Evolutionary conservation across 208 protist genomes (phyloP).

Genomic region (Lotmaria passim): DNA sequence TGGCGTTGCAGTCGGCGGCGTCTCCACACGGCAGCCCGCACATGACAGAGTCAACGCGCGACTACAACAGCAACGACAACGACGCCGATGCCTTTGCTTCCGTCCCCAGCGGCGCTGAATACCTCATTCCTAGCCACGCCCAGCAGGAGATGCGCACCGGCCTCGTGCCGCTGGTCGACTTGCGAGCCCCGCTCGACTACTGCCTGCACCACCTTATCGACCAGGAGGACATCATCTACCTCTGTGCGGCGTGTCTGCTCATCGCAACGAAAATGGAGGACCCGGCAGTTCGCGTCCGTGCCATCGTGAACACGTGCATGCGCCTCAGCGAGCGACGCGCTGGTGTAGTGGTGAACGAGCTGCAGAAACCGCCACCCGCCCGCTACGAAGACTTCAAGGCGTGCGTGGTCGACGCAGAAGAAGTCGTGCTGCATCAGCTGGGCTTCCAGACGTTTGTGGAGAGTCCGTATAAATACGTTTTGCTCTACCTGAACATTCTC

Average conservation of each 20-base stretch:
- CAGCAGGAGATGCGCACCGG: constrained; percentile 50
- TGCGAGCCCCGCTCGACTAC: constrained; percentile 80
- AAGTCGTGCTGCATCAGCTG: constrained; percentile 69
- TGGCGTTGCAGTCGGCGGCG: not conserved
- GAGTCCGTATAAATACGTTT: constrained; percentile 76
- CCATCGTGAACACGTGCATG: constrained; percentile 68
- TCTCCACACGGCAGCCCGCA: constrained; percentile 6
- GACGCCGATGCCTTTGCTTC: no score
- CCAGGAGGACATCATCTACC: constrained; percentile 75
- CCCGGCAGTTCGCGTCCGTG: constrained; percentile 51
- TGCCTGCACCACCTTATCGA: constrained; percentile 63
- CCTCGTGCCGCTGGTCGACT: constrained; percentile 58
- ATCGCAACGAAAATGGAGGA: constrained; percentile 81
- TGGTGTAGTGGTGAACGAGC: constrained; percentile 27
- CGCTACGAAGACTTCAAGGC: constrained; percentile 75
- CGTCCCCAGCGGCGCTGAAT: constrained; percentile 42
- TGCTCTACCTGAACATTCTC: constrained; percentile 69
- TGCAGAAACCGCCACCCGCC: constrained; percentile 21
- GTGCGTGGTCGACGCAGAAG: constrained; percentile 75
- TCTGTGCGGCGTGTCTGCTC: constrained; percentile 81
- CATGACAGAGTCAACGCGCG: constrained; percentile 11
- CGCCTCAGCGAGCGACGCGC: constrained; percentile 59
- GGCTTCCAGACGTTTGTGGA: constrained; percentile 89
- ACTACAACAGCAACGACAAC: constrained; percentile 9
- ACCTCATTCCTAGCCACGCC: constrained; percentile 60